Conservation (phyloP, 495 filamentous ascomycete species). For the Rusavskia elegans region DNA sequence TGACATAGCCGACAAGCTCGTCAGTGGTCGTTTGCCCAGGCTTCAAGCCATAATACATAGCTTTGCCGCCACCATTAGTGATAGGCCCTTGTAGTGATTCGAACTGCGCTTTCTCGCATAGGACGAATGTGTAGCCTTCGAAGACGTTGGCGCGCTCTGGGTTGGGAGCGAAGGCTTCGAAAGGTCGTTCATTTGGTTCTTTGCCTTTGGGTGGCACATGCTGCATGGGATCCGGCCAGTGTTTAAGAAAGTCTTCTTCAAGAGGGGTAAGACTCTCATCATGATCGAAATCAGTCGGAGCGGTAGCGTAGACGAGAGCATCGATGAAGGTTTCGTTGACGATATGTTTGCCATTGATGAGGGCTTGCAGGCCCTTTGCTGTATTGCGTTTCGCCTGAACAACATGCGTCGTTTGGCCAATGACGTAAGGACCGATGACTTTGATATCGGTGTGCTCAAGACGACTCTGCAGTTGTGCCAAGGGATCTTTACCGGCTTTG, state of each 20-base stretch:
- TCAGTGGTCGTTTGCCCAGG: constrained; percentile 53
- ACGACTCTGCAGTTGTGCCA: constrained; percentile 39
- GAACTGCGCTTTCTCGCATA: constrained; percentile 65
- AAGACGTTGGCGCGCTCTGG: constrained; percentile 53
- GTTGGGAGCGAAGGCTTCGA: constrained; percentile 53
- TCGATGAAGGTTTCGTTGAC: constrained; percentile 64
- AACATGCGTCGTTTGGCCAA: constrained; percentile 65
- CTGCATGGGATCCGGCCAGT: constrained; percentile 61
- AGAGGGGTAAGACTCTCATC: constrained; percentile 41
- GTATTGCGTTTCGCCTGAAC: constrained; percentile 83
- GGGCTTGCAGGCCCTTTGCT: constrained; percentile 68
- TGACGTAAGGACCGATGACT: constrained; percentile 52
- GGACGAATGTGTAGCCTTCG: constrained; percentile 76
- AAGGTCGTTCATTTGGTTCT: constrained; percentile 49
- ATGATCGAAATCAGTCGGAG: constrained; percentile 34
- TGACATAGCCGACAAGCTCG: constrained; percentile 67
- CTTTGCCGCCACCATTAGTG: constrained; percentile 68
- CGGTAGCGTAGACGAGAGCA: constrained; percentile 52
- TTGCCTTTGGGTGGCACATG: constrained; percentile 60
- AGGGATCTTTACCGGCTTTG: constrained; percentile 45
- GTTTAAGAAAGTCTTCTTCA: constrained; percentile 68
- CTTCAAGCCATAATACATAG: constrained; percentile 44
- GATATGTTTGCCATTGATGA: constrained; percentile 69
- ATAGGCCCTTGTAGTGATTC: constrained; percentile 59
- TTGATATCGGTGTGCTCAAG: constrained; percentile 82